These are phyloP conservation scores for Posidonia australis DNA, from an alignment of 106 monocot species.

Conservation along the genomic window DNA sequence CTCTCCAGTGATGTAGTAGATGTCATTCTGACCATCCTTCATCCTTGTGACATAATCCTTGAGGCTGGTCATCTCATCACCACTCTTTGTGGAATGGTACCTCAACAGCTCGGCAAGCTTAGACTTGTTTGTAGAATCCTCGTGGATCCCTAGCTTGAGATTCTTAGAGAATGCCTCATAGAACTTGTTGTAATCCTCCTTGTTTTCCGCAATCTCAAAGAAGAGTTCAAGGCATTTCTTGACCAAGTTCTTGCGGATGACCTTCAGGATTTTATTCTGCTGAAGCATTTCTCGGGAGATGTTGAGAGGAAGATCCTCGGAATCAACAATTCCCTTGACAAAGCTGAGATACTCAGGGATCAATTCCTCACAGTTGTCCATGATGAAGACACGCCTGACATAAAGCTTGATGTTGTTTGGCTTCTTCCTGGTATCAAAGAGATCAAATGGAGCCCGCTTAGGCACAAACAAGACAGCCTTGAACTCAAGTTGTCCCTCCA, in stretches of 20 bases:
- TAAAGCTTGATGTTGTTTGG: constrained; percentile 27
- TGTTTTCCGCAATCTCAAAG: constrained; percentile 32
- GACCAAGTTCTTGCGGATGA: constrained; percentile 31
- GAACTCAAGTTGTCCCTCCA: constrained; percentile 27
- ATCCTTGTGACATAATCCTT: constrained; percentile 27
- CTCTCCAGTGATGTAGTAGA: constrained; percentile 40
- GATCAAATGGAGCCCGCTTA: constrained; percentile 20
- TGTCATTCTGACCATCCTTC: constrained; percentile 27
- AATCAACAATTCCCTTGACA: constrained; percentile 29
- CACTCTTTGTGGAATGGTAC: constrained; percentile 22
- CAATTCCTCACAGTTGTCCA: constrained; percentile 28
- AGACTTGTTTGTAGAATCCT: constrained; percentile 15
- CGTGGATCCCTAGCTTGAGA: constrained; percentile 26
- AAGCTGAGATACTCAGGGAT: constrained; percentile 33
- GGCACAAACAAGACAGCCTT: constrained; percentile 25
- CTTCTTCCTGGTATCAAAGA: constrained; percentile 26
- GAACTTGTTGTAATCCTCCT: constrained; percentile 31
- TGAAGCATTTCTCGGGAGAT: constrained; percentile 27
- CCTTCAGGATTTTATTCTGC: constrained; percentile 31
- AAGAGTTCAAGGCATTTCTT: constrained; percentile 33
- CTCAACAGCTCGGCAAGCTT: constrained; percentile 17
- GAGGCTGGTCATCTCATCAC: constrained; percentile 21
- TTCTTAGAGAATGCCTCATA: constrained; percentile 28
- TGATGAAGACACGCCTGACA: constrained; percentile 28
- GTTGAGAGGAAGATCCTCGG: constrained; percentile 29